Base-by-base conservation (phyloP, 192 early-diverging fungal species). In the Phycomyces nitens region DNA sequence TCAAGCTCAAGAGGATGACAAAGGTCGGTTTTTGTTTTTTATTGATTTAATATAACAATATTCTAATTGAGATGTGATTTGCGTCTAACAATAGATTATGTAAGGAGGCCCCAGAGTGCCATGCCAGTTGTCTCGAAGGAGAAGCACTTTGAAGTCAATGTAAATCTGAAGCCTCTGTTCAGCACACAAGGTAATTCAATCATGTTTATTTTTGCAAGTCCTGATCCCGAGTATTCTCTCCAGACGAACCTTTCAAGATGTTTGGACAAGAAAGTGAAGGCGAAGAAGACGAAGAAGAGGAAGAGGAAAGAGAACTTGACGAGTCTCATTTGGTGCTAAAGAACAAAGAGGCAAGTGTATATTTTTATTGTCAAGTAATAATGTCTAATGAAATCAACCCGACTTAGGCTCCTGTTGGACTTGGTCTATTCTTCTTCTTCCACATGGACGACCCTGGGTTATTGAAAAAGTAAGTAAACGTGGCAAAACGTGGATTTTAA, bases 231-330 rank as follows among this genome's bases (percentile, higher is more conserved):
- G n/a, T n/a, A n/a, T 18, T 47, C 2, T 11, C 3, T n/a, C 2
- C 12, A 47, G 44, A 3, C 11, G 73, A 66, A 26, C 67, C 70
- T 10, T 82, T 82, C 62, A 80, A 72, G 38, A 20, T 82, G 24
- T 82, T 82, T 63, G 81, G 77, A 40, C 70, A 65, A 3, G 73
- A 69, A 34, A 34, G 29, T 34, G 29, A 34, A 24, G 65, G 73
- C 23, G 27, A 29, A 24, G 60, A 24, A 3, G 60, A 51, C 11
- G 60, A 21, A 5, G 60, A 21, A 21, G 38, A 57, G 12, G 29
- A 24, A 9, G 44, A 9, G 7, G 60, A 62, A 1, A 52, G 12
- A 29, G 26, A 62, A 38, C n/a, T 38, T 15, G 52, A 53, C n/a
- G 43, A 24, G 10, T 24, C 43, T 18, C 26, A 47, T 12, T 50